phyloP scores from a whole-genome alignment of 23 red algal species.

The Chondrus crispus region DNA sequence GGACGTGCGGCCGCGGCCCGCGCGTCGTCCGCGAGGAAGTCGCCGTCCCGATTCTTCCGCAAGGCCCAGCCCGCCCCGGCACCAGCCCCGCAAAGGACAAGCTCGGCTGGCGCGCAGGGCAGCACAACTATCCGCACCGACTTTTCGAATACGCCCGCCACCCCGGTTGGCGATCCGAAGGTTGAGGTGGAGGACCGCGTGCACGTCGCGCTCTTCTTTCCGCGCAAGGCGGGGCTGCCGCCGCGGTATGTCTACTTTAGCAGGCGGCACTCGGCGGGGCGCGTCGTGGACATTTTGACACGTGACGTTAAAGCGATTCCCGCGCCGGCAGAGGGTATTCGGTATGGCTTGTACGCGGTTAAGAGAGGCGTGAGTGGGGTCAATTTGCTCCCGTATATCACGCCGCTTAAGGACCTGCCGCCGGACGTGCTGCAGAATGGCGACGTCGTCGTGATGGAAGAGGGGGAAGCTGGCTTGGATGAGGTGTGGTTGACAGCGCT shows the following conservation, averaged over 20 bases:
- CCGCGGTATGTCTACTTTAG: conserved; percentile 49
- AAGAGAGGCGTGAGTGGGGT: conserved; percentile 20
- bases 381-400: conserved; percentile 58
- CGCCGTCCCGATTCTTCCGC: not conserved
- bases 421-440: not conserved
- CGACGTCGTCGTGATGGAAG: conserved; percentile 42
- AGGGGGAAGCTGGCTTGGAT: conserved; percentile 41
- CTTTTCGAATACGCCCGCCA: conserved; percentile 20
- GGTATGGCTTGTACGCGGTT: conserved; percentile 48
- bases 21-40: not conserved
- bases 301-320: conserved; percentile 22
- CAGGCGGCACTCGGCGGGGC: conserved; percentile 22
- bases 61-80: not conserved
- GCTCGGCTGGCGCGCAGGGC: not conserved
- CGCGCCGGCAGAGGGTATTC: conserved; percentile 6
- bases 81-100: not conserved
- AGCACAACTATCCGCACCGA: not conserved
- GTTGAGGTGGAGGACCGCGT: conserved; percentile 18
- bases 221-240: not conserved
- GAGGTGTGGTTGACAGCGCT: conserved; percentile 3
- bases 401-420: conserved; percentile 45
- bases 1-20: not conserved
- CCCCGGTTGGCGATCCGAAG: conserved; percentile 18
- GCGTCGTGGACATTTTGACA: conserved; percentile 34
- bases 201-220: conserved; percentile 44